phyloP scores from a whole-genome alignment of 495 filamentous ascomycete genomes.

The Talaromyces adpressus region DNA sequence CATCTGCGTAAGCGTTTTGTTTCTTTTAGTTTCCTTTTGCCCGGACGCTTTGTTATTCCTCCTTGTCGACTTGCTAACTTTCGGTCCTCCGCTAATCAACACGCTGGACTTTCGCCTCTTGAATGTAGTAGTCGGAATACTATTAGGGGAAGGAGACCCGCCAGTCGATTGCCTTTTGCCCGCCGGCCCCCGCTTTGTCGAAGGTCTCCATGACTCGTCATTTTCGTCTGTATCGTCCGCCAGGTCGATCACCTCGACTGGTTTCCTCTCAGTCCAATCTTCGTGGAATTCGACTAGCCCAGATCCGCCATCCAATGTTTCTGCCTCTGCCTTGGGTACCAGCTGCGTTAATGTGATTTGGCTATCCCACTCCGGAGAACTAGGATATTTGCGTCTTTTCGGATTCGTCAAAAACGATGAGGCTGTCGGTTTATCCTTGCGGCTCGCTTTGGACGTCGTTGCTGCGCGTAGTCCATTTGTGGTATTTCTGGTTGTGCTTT shows the following conservation, averaged over 20 bases:
- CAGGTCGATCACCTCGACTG: conserved; percentile 18
- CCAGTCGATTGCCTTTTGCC: background rate
- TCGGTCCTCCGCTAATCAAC: conserved; percentile 3
- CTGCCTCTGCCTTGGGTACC: conserved; percentile 18
- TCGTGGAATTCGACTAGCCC: conserved; percentile 14
- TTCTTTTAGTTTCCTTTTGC: conserved; percentile 13
- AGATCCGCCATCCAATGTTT: background rate
- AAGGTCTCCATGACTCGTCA: conserved; percentile 17
- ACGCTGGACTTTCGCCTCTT: background rate
- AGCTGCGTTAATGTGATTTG: conserved; percentile 41
- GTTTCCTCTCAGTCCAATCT: conserved; percentile 17
- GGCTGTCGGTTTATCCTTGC: background rate
- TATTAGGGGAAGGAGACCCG: background rate
- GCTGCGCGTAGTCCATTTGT: conserved; percentile 10
- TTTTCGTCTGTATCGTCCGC: conserved; percentile 23
- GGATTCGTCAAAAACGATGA: conserved; percentile 12
- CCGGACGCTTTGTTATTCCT: conserved; percentile 9
- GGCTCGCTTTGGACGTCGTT: conserved; percentile 16
- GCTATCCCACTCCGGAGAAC: conserved; percentile 13
- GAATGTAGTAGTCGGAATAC: conserved; percentile 1
- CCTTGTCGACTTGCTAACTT: background rate
- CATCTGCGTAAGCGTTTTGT: conserved; percentile 43
- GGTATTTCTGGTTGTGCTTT: conserved; percentile 16
- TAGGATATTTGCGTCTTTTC: conserved; percentile 16
- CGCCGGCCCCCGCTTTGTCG: conserved; percentile 6